These are phyloP conservation scores for Trypanosoma mega DNA, from an alignment of 208 protist genomes.

Conservation along the genomic window DNA sequence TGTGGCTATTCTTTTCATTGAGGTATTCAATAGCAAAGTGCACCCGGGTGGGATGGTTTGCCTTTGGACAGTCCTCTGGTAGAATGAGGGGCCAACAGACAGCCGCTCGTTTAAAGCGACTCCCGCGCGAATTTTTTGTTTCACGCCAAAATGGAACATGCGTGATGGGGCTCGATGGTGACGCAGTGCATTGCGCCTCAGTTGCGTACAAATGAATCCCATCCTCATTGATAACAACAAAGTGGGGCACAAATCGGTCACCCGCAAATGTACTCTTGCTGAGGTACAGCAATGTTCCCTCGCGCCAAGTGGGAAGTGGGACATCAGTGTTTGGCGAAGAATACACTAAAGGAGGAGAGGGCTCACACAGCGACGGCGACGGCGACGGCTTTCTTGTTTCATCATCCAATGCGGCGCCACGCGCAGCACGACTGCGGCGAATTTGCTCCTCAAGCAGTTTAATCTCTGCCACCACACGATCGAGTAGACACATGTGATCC, in stretches of 20 bases:
- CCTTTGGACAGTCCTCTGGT: conserved; percentile 50
- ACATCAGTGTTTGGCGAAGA: not conserved
- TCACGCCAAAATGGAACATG: conserved; percentile 45
- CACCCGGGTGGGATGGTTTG: conserved; percentile 28
- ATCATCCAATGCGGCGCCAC: not conserved
- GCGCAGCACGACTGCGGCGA: conserved; percentile 24
- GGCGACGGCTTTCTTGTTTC: not conserved
- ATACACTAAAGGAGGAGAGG: not conserved
- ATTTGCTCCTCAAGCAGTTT: conserved; percentile 33
- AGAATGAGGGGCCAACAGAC: conserved; percentile 71
- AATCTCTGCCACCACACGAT: conserved; percentile 26
- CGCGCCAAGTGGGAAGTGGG: conserved; percentile 14
- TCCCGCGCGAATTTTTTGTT: conserved; percentile 63
- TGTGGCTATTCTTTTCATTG: conserved; percentile 19
- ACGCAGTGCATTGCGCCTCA: conserved; percentile 21
- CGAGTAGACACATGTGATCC: conserved; percentile 19
- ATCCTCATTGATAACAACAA: conserved; percentile 46
- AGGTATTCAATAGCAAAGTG: conserved; percentile 70
- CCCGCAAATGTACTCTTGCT: conserved; percentile 4
- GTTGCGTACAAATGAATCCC: conserved; percentile 55
- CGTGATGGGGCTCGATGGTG: conserved; percentile 26
- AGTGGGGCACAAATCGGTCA: conserved; percentile 42
- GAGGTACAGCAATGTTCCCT: conserved; percentile 49
- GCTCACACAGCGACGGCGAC: no score
- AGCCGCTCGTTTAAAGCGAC: conserved; percentile 60